These are phyloP conservation scores for Pythium folliculosum DNA, from an alignment of 352 stramenopile species.

Conservation along the genomic window DNA sequence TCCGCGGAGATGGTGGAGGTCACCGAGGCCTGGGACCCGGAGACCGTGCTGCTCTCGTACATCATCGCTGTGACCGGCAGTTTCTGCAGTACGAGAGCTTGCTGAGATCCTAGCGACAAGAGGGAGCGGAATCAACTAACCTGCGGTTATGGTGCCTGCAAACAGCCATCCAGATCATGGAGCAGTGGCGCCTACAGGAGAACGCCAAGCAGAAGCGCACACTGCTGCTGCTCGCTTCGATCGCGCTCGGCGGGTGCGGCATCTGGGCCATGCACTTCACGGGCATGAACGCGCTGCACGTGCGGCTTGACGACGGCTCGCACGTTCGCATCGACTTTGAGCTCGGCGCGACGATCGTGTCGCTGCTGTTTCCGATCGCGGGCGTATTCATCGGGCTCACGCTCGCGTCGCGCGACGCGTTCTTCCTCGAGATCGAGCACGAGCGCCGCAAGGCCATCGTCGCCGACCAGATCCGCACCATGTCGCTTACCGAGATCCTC, in stretches of 20 bases:
- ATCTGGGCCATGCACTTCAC: conserved; percentile 83
- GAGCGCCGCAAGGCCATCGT: conserved; percentile 53
- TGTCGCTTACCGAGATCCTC: conserved; percentile 46
- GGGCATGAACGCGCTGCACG: conserved; percentile 56
- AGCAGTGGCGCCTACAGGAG: conserved; percentile 61
- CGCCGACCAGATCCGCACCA: conserved; percentile 42
- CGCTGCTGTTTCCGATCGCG: conserved; percentile 51
- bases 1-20: background rate
- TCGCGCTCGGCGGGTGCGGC: conserved; percentile 56
- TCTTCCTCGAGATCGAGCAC: conserved; percentile 65
- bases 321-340: conserved; percentile 55
- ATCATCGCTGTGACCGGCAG: conserved; percentile 63
- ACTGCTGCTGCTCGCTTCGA: conserved; percentile 41
- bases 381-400: conserved; percentile 59
- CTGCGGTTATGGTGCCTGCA: background rate
- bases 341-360: conserved; percentile 51
- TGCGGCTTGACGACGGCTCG: conserved; percentile 38
- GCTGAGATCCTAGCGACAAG: background rate
- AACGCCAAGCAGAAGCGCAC: conserved; percentile 36
- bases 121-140: background rate
- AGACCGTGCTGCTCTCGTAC: conserved; percentile 58
- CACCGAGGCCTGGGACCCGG: conserved; percentile 43
- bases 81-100: conserved; percentile 48
- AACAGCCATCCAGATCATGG: conserved; percentile 69
- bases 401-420: conserved; percentile 58